Percentiles rank a stretch among this genome's conserved stretches.
phyloP scores from a whole-genome alignment of 164 flowering plant genomes.

The Buxus sempervirens region DNA sequence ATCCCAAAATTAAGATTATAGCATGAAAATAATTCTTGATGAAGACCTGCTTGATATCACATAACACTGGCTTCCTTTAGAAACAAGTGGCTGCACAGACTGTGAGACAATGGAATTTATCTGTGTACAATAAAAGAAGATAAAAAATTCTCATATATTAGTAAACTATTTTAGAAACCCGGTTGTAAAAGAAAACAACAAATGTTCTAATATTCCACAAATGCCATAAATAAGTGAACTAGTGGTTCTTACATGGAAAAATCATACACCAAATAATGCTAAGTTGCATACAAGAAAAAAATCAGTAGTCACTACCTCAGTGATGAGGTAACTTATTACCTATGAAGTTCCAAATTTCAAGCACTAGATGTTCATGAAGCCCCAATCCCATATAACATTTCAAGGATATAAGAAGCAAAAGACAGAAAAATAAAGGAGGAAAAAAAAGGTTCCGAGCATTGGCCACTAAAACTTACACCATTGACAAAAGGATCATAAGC shows the following conservation, averaged over 20 bases:
- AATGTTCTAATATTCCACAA: background rate
- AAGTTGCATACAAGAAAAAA: too few species aligned
- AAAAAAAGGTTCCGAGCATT: background rate
- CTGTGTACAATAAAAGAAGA: constrained; percentile 33
- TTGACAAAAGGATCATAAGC: constrained; percentile 71
- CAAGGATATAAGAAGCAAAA: too few species aligned
- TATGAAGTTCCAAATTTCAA: background rate
- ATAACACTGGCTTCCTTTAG: constrained; percentile 71
- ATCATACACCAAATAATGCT: background rate
- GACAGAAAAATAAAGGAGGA: background rate
- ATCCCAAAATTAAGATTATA: background rate
- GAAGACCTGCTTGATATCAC: constrained; percentile 51
- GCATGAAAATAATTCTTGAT: constrained; percentile 2
- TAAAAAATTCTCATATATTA: background rate
- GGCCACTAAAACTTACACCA: constrained; percentile 52
- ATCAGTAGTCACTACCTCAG: background rate
- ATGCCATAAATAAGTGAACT: background rate
- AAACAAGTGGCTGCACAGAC: constrained; percentile 35
- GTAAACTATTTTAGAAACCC: too few species aligned
- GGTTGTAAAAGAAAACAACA: background rate
- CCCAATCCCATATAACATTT: too few species aligned
- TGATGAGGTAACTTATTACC: background rate
- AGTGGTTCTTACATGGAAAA: background rate
- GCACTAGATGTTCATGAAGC: too few species aligned
- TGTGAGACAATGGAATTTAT: constrained; percentile 47